Conservation (phyloP, 2,329 filamentous ascomycete genomes). For the Fusarium incarnatum region DNA sequence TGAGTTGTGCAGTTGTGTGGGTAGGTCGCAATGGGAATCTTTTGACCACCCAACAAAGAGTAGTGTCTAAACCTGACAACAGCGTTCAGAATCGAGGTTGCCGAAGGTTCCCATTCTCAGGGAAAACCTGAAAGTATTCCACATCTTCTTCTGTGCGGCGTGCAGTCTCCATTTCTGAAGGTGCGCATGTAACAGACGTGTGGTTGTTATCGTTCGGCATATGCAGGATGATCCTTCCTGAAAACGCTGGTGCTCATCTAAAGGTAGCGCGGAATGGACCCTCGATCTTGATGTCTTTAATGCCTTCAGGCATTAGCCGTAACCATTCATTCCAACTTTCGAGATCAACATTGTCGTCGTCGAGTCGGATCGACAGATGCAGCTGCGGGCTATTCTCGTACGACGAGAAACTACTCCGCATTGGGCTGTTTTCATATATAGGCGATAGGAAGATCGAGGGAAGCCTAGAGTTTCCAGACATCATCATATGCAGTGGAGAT, state of each 20-base stretch:
- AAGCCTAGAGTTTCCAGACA: conserved; percentile 63
- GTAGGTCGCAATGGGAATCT: conserved; percentile 2
- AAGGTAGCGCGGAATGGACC: conserved; percentile 56
- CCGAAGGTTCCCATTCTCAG: conserved; percentile 33
- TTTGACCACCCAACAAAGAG: conserved; percentile 7
- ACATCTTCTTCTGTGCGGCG: conserved; percentile 12
- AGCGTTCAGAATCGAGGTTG: conserved; percentile 7
- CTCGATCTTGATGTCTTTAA: conserved; percentile 67
- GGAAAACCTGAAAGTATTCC: conserved; percentile 17
- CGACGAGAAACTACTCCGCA: conserved; percentile 54
- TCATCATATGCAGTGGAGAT: conserved; percentile 67
- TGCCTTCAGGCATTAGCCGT: conserved; percentile 67
- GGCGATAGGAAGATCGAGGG: conserved; percentile 68
- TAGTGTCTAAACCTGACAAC: conserved; percentile 3
- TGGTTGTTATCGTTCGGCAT: conserved; percentile 10
- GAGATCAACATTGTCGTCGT: conserved; percentile 63
- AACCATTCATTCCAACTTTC: conserved; percentile 70
- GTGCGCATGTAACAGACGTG: background rate
- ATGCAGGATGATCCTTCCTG: background rate
- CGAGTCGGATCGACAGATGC: conserved; percentile 62
- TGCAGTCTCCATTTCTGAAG: conserved; percentile 27
- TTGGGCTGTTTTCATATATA: conserved; percentile 56
- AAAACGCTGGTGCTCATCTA: conserved; percentile 32
- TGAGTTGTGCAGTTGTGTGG: conserved; percentile 6
- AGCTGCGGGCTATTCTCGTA: conserved; percentile 61